Evolutionary conservation across 257 asterid species (phyloP).

Genomic region (Solanum habrochaites): DNA sequence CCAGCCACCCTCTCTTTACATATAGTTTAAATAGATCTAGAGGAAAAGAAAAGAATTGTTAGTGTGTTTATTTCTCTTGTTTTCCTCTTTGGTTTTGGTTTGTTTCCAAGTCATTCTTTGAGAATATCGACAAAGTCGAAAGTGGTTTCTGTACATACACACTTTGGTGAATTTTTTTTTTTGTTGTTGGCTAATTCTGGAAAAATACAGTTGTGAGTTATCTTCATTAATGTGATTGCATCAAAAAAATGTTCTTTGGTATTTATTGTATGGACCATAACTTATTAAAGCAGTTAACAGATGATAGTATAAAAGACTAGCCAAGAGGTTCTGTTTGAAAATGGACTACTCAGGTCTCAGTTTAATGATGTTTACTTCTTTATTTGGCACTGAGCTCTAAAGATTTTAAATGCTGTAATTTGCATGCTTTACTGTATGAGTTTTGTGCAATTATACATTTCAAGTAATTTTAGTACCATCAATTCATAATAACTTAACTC

Average conservation of each 20-base stretch:
- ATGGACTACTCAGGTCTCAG: neutral
- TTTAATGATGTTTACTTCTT: neutral
- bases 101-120: slow-evolving; percentile 2
- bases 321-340: neutral
- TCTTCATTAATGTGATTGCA: neutral
- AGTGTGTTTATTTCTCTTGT: neutral
- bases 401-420: neutral
- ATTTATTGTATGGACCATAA: neutral
- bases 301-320: neutral
- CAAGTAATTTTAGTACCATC: neutral
- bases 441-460: neutral
- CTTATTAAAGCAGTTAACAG: neutral
- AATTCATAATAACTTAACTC: too few species aligned
- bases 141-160: neutral
- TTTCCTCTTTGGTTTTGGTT: neutral
- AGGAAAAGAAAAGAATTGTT: neutral
- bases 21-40: neutral
- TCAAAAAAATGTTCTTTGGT: neutral
- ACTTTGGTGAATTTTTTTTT: neutral
- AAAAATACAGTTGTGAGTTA: neutral
- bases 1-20: neutral
- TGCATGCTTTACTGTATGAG: neutral
- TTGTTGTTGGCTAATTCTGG: neutral
- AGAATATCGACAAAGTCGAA: neutral
- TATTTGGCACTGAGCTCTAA: neutral